phyloP scores from a whole-genome alignment of 139 green algal genomes.

The Parachlorella kessleri region DNA sequence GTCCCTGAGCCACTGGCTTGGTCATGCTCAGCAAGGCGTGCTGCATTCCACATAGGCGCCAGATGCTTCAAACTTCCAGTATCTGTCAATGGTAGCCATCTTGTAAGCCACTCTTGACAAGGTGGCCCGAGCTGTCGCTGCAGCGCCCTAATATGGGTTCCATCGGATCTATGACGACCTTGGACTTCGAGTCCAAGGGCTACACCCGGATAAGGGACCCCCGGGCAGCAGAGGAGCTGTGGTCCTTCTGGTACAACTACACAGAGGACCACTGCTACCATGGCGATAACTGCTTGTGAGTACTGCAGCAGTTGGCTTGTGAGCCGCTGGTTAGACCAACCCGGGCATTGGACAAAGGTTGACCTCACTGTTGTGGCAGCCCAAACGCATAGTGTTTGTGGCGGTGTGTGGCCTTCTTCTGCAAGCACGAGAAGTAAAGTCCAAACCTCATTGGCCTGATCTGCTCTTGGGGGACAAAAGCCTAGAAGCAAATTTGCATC shows the following conservation, averaged over 20 bases:
- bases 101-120: too few relatives aligned
- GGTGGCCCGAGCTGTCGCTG: too few relatives aligned
- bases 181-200: background rate
- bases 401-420: background rate
- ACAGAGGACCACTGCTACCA: conserved; percentile 12
- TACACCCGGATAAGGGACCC: background rate
- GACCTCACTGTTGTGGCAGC: background rate
- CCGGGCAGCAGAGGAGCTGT: conserved; percentile 28
- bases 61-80: too few relatives aligned
- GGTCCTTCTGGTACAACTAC: conserved; percentile 38
- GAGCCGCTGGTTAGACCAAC: background rate
- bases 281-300: conserved; percentile 18
- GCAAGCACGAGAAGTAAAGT: background rate
- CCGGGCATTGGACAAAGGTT: background rate
- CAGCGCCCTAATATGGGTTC: too few relatives aligned
- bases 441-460: too few relatives aligned
- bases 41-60: too few relatives aligned
- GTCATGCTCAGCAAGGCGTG: too few relatives aligned
- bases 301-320: background rate
- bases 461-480: too few relatives aligned
- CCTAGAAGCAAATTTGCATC: too few relatives aligned
- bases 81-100: too few relatives aligned
- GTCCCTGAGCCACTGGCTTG: too few relatives aligned
- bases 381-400: background rate
- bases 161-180: background rate